Percentiles rank a stretch among this genome's conserved stretches.
Conservation (phyloP, 1,139 yeast genomes). For the Hyphopichia khmerensis region DNA sequence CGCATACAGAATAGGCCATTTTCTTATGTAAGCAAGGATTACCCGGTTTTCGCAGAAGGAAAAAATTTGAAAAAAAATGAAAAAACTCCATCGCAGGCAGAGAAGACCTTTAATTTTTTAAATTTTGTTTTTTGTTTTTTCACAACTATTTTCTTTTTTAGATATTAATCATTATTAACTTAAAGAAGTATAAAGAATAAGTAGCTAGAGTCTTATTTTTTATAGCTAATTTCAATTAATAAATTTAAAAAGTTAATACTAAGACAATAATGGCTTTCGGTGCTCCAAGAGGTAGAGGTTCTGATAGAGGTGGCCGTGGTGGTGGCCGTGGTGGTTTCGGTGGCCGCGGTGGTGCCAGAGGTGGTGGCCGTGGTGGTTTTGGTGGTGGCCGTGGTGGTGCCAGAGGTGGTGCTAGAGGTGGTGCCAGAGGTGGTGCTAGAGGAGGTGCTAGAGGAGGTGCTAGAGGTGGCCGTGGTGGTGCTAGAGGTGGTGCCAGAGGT, state of each 20-base stretch:
- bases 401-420: slow-evolving; percentile 47
- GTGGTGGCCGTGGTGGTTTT: slow-evolving; percentile 26
- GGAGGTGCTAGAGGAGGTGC: slow-evolving; percentile 54
- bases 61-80: not conserved
- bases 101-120: not conserved
- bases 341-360: slow-evolving; percentile 24
- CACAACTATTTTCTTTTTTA: not conserved
- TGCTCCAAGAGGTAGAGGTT: slow-evolving; percentile 49
- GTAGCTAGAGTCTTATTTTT: not conserved
- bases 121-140: not conserved
- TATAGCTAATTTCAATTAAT: too few species aligned
- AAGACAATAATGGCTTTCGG: slow-evolving; percentile 23
- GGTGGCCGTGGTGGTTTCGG: slow-evolving; percentile 29
- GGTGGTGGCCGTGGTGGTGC: slow-evolving; percentile 35
- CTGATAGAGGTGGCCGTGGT: slow-evolving; percentile 47
- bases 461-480: slow-evolving; percentile 73
- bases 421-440: slow-evolving; percentile 40
- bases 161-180: not conserved
- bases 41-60: slow-evolving; percentile 2
- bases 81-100: not conserved
- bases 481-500: slow-evolving; percentile 72
- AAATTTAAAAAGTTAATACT: not conserved
- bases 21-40: slow-evolving; percentile 5
- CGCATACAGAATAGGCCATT: slow-evolving; percentile 1
- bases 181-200: not conserved